Conservation (phyloP, 2,329 filamentous ascomycete genomes). For the Trichophyton mentagrophytes region DNA sequence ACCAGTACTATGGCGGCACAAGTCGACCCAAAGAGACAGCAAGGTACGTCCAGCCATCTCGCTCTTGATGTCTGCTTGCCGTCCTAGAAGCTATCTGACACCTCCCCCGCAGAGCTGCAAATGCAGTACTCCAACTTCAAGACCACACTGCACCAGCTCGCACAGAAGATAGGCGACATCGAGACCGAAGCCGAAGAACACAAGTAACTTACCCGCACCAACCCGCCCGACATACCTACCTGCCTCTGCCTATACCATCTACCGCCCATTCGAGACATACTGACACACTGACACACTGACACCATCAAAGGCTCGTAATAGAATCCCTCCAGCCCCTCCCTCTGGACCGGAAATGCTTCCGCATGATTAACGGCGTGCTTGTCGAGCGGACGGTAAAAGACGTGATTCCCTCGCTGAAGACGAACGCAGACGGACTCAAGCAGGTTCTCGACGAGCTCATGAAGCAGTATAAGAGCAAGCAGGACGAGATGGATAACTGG, state of each 20-base stretch:
- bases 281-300: neutral
- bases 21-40: slow-evolving; percentile 34
- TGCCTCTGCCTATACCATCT: neutral
- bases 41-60: slow-evolving; percentile 25
- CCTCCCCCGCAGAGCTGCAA: slow-evolving; percentile 32
- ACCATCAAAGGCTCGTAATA: slow-evolving; percentile 61
- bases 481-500: slow-evolving; percentile 94
- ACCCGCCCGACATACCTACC: no score
- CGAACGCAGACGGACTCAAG: slow-evolving; percentile 84
- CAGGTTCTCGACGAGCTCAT: slow-evolving; percentile 89
- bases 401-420: slow-evolving; percentile 79
- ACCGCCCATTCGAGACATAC: neutral
- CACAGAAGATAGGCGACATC: slow-evolving; percentile 92
- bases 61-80: neutral
- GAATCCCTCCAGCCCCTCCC: slow-evolving; percentile 78
- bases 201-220: slow-evolving; percentile 53
- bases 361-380: slow-evolving; percentile 93
- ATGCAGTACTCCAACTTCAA: slow-evolving; percentile 45
- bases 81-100: neutral
- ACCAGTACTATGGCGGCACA: slow-evolving; percentile 32
- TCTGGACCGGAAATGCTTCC: slow-evolving; percentile 87
- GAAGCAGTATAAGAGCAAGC: slow-evolving; percentile 91
- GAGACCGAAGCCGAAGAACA: slow-evolving; percentile 97
- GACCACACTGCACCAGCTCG: slow-evolving; percentile 72
- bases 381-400: slow-evolving; percentile 90